Evolutionary conservation across 805 yeast species (phyloP).

Genomic region (Scheffersomyces coipomensis): DNA sequence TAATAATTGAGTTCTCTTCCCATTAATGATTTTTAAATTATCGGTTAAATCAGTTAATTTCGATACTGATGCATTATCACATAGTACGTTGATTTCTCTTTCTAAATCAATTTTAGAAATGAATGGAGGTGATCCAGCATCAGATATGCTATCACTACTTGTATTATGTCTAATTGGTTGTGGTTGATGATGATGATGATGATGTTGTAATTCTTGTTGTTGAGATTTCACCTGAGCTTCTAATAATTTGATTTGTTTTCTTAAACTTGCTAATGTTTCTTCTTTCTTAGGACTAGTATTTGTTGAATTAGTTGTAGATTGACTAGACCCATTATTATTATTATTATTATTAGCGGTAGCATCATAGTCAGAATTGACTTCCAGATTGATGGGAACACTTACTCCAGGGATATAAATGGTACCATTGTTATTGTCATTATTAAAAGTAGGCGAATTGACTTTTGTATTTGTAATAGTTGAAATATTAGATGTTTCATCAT

Average conservation of each 20-base stretch:
- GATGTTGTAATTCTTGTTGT: background rate
- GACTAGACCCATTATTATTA: background rate
- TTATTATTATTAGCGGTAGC: background rate
- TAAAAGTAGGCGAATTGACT: background rate
- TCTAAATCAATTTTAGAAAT: slow-evolving; percentile 36
- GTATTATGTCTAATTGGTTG: background rate
- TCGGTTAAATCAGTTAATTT: slow-evolving; percentile 44
- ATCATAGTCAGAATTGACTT: no score
- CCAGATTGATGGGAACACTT: no score
- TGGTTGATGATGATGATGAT: background rate
- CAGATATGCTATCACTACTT: slow-evolving; percentile 3
- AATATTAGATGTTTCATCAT: background rate
- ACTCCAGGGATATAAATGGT: no score
- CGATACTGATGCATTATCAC: slow-evolving; percentile 26
- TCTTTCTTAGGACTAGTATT: background rate
- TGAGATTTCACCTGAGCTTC: slow-evolving; percentile 12
- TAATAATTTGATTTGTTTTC: slow-evolving; percentile 16
- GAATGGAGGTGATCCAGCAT: slow-evolving; percentile 17
- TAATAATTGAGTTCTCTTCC: slow-evolving; percentile 34
- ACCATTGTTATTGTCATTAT: background rate
- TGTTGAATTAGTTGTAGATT: background rate
- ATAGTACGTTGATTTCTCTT: slow-evolving; percentile 38
- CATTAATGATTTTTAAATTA: slow-evolving; percentile 45
- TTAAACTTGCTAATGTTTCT: slow-evolving; percentile 16
- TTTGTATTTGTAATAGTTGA: background rate